These are phyloP conservation scores for Cymbopogon citratus DNA, from an alignment of 176 grass and related monocot genomes.

Conservation along the genomic window DNA sequence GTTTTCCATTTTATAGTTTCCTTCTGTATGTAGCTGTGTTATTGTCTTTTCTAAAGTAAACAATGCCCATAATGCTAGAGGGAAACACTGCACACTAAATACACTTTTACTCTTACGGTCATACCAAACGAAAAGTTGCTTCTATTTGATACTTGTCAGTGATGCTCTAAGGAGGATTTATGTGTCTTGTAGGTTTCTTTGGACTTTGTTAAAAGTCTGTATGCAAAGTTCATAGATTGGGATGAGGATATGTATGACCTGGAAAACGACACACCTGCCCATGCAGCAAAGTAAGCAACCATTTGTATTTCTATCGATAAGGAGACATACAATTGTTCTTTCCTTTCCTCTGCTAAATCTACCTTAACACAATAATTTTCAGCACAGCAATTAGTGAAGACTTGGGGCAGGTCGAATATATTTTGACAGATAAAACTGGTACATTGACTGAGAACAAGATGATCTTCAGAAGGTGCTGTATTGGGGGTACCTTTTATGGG, in stretches of 20 bases:
- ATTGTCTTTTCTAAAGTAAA: not conserved
- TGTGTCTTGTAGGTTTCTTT: slow-evolving; percentile 77
- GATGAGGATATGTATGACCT: slow-evolving; percentile 95
- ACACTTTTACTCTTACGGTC: not conserved
- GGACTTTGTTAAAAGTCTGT: slow-evolving; percentile 90
- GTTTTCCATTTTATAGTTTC: not conserved
- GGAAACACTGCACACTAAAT: not conserved
- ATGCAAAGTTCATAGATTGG: slow-evolving; percentile 99
- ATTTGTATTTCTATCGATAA: slow-evolving; percentile 4
- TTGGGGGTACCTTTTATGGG: slow-evolving; percentile 67
- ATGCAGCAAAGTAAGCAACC: slow-evolving; percentile 76
- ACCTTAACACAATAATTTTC: slow-evolving; percentile 39
- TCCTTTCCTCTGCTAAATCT: slow-evolving; percentile 14
- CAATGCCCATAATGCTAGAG: not conserved
- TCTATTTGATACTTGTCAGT: not conserved
- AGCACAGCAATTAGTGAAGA: slow-evolving; percentile 99
- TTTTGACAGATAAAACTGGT: slow-evolving; percentile 98
- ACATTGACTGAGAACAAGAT: slow-evolving; percentile 96
- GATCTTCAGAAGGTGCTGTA: slow-evolving; percentile 94
- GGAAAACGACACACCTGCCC: slow-evolving; percentile 81
- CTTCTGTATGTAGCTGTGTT: not conserved
- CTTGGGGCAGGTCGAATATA: slow-evolving; percentile 97
- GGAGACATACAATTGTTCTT: not conserved
- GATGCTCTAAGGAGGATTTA: not conserved
- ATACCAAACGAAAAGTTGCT: not conserved